Conservation (phyloP, 805 yeast species). For the Candida incommunis region DNA sequence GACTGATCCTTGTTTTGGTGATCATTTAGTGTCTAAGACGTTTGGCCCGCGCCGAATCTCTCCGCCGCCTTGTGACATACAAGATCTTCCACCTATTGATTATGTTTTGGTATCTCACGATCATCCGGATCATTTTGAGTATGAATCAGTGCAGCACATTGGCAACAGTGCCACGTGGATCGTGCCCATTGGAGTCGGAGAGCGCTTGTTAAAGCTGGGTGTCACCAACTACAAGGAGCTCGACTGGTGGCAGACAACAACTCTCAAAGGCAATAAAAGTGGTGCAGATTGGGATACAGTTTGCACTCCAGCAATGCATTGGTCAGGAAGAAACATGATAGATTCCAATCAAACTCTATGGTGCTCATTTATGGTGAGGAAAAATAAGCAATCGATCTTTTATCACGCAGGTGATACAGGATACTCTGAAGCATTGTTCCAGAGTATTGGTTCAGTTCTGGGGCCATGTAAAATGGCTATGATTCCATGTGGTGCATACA, state of each 20-base stretch:
- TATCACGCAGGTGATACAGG: slow-evolving; percentile 97
- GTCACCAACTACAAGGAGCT: slow-evolving; percentile 54
- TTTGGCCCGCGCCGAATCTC: slow-evolving; percentile 80
- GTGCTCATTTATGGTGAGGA: slow-evolving; percentile 71
- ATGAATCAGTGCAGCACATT: slow-evolving; percentile 35
- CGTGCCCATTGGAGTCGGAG: slow-evolving; percentile 69
- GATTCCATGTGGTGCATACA: slow-evolving; percentile 89
- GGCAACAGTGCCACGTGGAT: slow-evolving; percentile 64
- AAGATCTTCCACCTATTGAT: slow-evolving; percentile 53
- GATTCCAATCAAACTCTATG: slow-evolving; percentile 76
- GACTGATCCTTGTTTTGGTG: slow-evolving; percentile 73
- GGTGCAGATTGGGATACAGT: slow-evolving; percentile 57
- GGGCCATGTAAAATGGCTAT: slow-evolving; percentile 52
- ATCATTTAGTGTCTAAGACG: slow-evolving; percentile 43
- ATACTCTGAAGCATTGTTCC: slow-evolving; percentile 59
- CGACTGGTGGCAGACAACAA: slow-evolving; percentile 81
- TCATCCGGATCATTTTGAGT: slow-evolving; percentile 90
- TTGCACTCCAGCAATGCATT: slow-evolving; percentile 83
- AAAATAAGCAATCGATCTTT: slow-evolving; percentile 53
- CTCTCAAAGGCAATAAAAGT: slow-evolving; percentile 24
- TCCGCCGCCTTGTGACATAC: slow-evolving; percentile 54
- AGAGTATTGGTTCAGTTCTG: slow-evolving; percentile 44
- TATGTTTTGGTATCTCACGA: slow-evolving; percentile 78
- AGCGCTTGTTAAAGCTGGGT: slow-evolving; percentile 43
- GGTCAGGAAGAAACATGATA: slow-evolving; percentile 78